Base-by-base conservation (phyloP, 2,329 filamentous ascomycete species). In the Aureobasidium sp. region DNA sequence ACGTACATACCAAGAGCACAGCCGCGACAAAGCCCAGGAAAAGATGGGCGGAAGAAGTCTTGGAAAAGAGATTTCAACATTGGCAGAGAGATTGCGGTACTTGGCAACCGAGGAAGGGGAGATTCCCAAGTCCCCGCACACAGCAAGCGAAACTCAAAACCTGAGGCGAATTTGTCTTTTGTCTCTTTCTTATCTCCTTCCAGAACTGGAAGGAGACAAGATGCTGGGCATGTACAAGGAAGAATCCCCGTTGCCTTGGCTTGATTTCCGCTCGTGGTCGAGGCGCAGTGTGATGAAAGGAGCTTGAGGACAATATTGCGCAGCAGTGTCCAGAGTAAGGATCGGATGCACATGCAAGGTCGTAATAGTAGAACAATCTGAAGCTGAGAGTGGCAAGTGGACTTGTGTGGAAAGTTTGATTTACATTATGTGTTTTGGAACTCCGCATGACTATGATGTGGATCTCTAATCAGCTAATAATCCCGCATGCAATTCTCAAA, bases 1-100 rank as follows among this genome's bases (percentile, higher is more conserved):
- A 35, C 10, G 19, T 4, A 12, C 29, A 25, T 47, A 47, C 42
- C 42, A 47, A 47, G 42, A 35, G 42, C 42, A 47, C 42, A 47
- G 42, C 42, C 42, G 29, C 19, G n/a, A 25, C 21, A 14, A 2
- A 12, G 5, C 2, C 19, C 4, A 25, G 5, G 19, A 25, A 12
- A 22, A 10, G 27, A 21, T 39, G 19, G 24, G 21, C 17, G 21
- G 21, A 19, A 29, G 10, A 6, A 12, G 29, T 35, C 42, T 35
- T 47, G 42, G 29, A 16, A 34, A 6, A 14, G n/a, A 25, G 19
- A 34, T 47, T 34, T 29, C 19, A 17, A 24, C 11, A 11, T 35
- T 35, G 42, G 42, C 42, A 47, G n/a, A n/a, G 8, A 7, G 11
- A 6, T 25, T 35, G 6, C 12, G 11, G 21, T 4, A 35, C 42